phyloP scores from a whole-genome alignment of 192 early-diverging fungal genomes.

The Coemansia sp. region DNA sequence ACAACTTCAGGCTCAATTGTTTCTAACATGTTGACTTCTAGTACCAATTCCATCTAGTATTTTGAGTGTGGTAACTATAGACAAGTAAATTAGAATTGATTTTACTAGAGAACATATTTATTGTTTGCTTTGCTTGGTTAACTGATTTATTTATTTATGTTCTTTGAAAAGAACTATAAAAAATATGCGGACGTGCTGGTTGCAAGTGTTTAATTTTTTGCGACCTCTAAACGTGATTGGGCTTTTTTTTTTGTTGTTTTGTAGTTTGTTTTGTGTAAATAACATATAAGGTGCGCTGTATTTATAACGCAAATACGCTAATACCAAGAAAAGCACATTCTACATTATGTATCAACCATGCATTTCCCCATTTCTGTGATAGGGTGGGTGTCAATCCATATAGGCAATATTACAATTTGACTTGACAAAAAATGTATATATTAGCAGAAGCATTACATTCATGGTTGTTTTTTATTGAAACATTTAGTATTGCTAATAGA shows the following conservation, averaged over 20 bases:
- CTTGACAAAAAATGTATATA: not conserved
- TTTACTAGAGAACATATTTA: not conserved
- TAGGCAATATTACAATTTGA: not conserved
- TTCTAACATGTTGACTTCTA: conserved; percentile 41
- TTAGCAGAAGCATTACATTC: not conserved
- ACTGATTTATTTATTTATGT: not conserved
- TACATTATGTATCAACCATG: not conserved
- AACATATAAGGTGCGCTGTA: not conserved
- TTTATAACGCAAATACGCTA: not conserved
- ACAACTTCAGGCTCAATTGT: conserved; percentile 35
- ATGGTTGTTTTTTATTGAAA: not conserved
- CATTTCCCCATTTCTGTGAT: not conserved
- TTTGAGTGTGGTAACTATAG: conserved; percentile 5
- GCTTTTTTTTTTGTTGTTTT: no score
- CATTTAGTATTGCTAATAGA: not conserved
- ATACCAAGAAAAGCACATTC: not conserved
- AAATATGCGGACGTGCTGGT: not conserved
- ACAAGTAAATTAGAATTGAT: not conserved
- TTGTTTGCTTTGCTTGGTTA: not conserved
- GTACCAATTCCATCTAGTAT: conserved; percentile 43
- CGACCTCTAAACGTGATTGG: not conserved
- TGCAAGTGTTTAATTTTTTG: not conserved
- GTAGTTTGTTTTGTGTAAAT: not conserved
- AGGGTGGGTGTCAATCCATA: not conserved
- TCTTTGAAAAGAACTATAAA: not conserved